Evolutionary conservation across 2,329 filamentous ascomycete species (phyloP).

Genomic region (Tolypocladium guangdongense): DNA sequence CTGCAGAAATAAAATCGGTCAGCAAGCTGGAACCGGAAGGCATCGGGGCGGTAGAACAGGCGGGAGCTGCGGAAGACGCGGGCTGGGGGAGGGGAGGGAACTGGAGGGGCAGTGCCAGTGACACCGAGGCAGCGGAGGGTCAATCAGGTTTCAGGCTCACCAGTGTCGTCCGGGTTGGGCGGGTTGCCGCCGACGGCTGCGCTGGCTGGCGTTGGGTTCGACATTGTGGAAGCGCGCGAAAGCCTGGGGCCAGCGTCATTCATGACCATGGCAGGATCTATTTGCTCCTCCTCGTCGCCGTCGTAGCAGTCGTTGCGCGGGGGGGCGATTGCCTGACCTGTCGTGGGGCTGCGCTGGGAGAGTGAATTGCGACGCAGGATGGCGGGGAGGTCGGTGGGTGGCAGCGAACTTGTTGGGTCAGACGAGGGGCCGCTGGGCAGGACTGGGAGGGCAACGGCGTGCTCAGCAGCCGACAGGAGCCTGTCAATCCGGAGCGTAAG

Average conservation of each 20-base stretch:
- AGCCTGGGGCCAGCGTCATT: slow-evolving; percentile 27
- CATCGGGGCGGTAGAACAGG: background rate
- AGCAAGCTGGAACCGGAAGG: slow-evolving; percentile 5
- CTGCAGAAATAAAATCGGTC: slow-evolving; percentile 16
- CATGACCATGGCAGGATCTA: slow-evolving; percentile 24
- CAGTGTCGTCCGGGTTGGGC: slow-evolving; percentile 26
- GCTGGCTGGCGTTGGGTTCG: slow-evolving; percentile 20
- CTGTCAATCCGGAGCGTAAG: slow-evolving; percentile 14
- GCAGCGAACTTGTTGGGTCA: slow-evolving; percentile 3
- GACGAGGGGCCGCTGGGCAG: slow-evolving; percentile 10
- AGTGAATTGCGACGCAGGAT: slow-evolving; percentile 1
- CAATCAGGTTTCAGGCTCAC: slow-evolving; percentile 19
- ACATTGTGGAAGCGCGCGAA: slow-evolving; percentile 25
- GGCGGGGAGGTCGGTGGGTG: background rate
- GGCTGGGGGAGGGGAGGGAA: slow-evolving; percentile 12
- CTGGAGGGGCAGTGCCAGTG: slow-evolving; percentile 22
- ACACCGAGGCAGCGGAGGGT: slow-evolving; percentile 6
- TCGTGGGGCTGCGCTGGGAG: background rate
- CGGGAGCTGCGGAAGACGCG: background rate
- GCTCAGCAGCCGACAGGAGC: slow-evolving; percentile 15
- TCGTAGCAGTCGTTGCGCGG: background rate
- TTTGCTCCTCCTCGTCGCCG: background rate
- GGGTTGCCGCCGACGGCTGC: slow-evolving; percentile 16
- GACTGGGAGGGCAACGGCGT: slow-evolving; percentile 9
- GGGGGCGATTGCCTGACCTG: background rate